Conservation (phyloP, 1,139 yeast genomes). For the Magnusiomyces fungicola region DNA sequence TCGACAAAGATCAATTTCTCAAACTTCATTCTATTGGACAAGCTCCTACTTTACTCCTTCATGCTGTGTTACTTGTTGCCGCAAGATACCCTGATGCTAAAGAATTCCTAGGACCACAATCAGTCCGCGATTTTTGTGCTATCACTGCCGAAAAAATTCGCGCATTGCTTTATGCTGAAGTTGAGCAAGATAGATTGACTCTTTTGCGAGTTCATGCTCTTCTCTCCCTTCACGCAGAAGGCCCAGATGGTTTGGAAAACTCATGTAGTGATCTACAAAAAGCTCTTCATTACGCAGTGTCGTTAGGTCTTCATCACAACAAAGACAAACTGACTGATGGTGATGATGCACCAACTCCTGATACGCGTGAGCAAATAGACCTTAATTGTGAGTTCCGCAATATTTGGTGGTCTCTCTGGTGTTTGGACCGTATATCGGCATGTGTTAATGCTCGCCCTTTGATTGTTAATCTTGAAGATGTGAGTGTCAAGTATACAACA, state of each 20-base stretch:
- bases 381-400: conserved; percentile 24
- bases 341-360: conserved; percentile 14
- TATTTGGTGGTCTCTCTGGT: conserved; percentile 39
- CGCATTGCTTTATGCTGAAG: conserved; percentile 38
- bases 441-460: conserved; percentile 37
- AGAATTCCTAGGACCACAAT: conserved; percentile 28
- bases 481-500: conserved; percentile 31
- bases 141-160: conserved; percentile 33
- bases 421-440: conserved; percentile 37
- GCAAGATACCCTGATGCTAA: conserved; percentile 35
- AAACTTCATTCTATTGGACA: conserved; percentile 32
- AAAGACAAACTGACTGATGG: conserved; percentile 26
- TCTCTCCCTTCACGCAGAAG: conserved; percentile 29
- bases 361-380: neutral
- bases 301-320: conserved; percentile 37
- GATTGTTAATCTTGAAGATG: conserved; percentile 35
- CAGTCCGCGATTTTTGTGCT: conserved; percentile 32
- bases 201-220: conserved; percentile 35
- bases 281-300: conserved; percentile 35
- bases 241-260: conserved; percentile 37
- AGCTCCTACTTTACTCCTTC: conserved; percentile 36
- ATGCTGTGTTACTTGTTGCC: conserved; percentile 37
- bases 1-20: conserved; percentile 34
- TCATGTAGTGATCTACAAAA: conserved; percentile 35
- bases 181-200: conserved; percentile 37